Evolutionary conservation across 257 asterid genomes (phyloP).

Genomic region (Gynochthodes officinalis): DNA sequence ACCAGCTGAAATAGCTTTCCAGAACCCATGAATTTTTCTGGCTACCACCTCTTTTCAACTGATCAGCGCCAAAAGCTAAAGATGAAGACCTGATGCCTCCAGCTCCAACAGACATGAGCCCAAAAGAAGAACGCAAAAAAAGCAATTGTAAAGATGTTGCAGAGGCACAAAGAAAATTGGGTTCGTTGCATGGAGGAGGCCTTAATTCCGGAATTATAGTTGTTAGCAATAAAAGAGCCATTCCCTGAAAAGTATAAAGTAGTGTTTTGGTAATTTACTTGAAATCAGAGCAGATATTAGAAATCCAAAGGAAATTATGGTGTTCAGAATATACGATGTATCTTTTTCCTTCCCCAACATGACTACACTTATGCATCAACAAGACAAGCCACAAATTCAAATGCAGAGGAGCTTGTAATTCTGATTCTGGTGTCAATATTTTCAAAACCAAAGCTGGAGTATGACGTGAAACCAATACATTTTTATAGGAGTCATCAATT

Average conservation of each 20-base stretch:
- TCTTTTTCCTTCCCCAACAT: background rate
- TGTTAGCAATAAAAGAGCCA: slow-evolving; percentile 54
- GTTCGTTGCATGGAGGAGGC: slow-evolving; percentile 55
- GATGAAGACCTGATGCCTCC: slow-evolving; percentile 61
- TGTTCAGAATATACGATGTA: background rate
- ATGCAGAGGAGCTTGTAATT: background rate
- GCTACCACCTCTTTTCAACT: slow-evolving; percentile 33
- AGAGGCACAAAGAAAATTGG: slow-evolving; percentile 26
- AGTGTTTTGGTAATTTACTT: background rate
- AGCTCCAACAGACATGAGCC: slow-evolving; percentile 63
- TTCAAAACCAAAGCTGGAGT: background rate
- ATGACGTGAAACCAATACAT: too few species aligned
- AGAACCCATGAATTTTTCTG: slow-evolving; percentile 15
- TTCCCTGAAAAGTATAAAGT: slow-evolving; percentile 45
- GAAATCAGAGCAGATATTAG: background rate
- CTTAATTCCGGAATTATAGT: slow-evolving; percentile 51
- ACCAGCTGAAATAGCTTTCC: slow-evolving; percentile 61
- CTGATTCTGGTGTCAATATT: background rate
- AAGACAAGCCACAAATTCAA: background rate
- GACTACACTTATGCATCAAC: background rate
- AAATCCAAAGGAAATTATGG: background rate
- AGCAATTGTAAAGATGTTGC: slow-evolving; percentile 41
- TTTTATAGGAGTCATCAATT: background rate
- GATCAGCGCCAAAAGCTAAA: slow-evolving; percentile 74
- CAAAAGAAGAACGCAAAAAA: slow-evolving; percentile 42